Conservation (phyloP, 257 asterid species). For the Plantago elongata region DNA sequence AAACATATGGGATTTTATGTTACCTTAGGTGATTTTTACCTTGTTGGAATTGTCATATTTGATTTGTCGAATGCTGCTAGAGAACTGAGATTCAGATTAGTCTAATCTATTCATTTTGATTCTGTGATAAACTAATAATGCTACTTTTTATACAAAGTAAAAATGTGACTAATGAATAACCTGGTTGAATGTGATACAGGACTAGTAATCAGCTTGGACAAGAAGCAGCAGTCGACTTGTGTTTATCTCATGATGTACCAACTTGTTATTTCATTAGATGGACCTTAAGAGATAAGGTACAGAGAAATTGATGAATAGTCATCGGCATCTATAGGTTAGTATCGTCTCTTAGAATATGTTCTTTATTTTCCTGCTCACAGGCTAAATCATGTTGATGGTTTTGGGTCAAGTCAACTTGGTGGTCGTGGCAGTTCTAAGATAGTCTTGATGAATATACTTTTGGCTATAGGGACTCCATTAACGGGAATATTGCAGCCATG, state of each 20-base stretch:
- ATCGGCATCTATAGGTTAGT: background rate
- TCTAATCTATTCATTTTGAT: background rate
- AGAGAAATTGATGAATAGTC: background rate
- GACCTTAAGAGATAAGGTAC: background rate
- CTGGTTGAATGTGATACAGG: conserved; percentile 18
- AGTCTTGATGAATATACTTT: background rate
- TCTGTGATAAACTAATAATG: no score
- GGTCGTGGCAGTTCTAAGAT: background rate
- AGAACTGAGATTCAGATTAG: background rate
- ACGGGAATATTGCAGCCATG: background rate
- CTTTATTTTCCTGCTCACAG: background rate
- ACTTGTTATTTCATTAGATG: background rate
- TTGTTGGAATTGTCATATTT: no score
- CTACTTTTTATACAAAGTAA: no score
- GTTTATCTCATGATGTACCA: background rate
- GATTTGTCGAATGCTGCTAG: no score
- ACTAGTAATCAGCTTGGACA: conserved; percentile 40
- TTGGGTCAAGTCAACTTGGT: background rate
- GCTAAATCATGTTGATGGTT: background rate
- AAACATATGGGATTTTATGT: no score
- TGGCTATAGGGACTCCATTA: background rate
- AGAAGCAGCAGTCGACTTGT: conserved; percentile 43
- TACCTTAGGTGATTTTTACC: no score
- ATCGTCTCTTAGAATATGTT: background rate
- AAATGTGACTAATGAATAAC: background rate